Conservation (phyloP, 2,329 filamentous ascomycete genomes). For the Amylocarpus encephaloides region DNA sequence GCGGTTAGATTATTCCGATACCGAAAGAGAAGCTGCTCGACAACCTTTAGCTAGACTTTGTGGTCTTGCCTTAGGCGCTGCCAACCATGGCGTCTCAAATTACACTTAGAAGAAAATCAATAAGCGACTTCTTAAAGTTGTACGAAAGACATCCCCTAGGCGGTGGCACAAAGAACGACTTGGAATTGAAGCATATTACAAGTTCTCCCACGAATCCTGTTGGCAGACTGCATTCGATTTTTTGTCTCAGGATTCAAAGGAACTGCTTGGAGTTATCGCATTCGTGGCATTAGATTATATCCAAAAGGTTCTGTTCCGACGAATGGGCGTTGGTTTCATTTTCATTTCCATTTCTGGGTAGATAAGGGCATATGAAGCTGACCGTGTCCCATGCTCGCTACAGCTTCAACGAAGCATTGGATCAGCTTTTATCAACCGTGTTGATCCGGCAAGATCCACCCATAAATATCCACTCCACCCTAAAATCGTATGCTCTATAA, state of each 20-base stretch:
- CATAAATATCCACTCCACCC: too few species aligned
- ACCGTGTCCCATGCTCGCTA: too few species aligned
- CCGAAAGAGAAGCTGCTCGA: background rate
- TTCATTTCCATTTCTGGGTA: too few species aligned
- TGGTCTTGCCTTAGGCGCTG: constrained; percentile 7
- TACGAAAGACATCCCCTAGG: background rate
- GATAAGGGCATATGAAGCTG: too few species aligned
- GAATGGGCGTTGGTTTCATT: too few species aligned
- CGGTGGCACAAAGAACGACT: background rate
- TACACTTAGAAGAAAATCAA: background rate
- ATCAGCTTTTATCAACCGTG: too few species aligned
- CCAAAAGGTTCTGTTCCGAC: too few species aligned
- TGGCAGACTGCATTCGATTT: background rate
- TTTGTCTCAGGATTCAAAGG: background rate
- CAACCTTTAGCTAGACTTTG: background rate
- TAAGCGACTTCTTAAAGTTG: background rate
- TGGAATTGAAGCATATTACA: background rate
- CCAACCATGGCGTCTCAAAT: constrained; percentile 4
- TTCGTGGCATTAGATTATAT: background rate
- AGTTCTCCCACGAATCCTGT: background rate
- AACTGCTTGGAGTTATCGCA: background rate
- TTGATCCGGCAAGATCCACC: too few species aligned
- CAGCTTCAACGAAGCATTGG: too few species aligned
- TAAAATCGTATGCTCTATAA: too few species aligned
- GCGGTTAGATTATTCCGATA: background rate